A percentile compares a stretch with the other conserved stretches of the same genome.
Evolutionary conservation across 2,329 filamentous ascomycete species (phyloP).

Genomic region (Simplicillium aogashimaense): DNA sequence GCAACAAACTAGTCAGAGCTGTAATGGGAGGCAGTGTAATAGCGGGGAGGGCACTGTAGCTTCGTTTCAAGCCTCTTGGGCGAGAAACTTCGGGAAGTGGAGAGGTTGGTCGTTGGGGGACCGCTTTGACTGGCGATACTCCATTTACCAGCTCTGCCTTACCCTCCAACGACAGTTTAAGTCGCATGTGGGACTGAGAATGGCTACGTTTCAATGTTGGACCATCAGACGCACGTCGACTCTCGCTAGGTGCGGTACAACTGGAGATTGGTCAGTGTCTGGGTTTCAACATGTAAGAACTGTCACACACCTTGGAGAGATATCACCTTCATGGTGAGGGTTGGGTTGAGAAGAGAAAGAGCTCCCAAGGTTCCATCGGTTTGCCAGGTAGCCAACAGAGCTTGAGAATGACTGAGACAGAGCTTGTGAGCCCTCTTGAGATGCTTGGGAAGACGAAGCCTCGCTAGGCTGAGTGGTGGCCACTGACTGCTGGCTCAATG

Average conservation of each 20-base stretch:
- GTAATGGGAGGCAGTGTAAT: constrained; percentile 49
- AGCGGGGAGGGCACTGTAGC: constrained; percentile 56
- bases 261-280: no score
- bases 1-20: constrained; percentile 39
- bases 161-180: constrained; percentile 79
- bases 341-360: constrained; percentile 40
- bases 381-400: constrained; percentile 41
- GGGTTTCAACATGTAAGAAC: no score
- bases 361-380: constrained; percentile 44
- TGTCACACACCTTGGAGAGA: constrained; percentile 34
- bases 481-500: constrained; percentile 2
- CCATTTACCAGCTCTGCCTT: constrained; percentile 67
- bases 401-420: constrained; percentile 30
- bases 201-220: constrained; percentile 11
- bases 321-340: constrained; percentile 26
- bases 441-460: constrained; percentile 16
- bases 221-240: neutral
- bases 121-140: constrained; percentile 49
- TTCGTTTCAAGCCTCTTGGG: constrained; percentile 52
- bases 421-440: constrained; percentile 15
- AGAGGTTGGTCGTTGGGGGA: constrained; percentile 46
- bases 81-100: constrained; percentile 36
- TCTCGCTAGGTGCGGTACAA: no score
- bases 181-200: constrained; percentile 50
- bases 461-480: constrained; percentile 16